phyloP scores from a whole-genome alignment of 331 rosid genomes.

The Prunus yedoensis region DNA sequence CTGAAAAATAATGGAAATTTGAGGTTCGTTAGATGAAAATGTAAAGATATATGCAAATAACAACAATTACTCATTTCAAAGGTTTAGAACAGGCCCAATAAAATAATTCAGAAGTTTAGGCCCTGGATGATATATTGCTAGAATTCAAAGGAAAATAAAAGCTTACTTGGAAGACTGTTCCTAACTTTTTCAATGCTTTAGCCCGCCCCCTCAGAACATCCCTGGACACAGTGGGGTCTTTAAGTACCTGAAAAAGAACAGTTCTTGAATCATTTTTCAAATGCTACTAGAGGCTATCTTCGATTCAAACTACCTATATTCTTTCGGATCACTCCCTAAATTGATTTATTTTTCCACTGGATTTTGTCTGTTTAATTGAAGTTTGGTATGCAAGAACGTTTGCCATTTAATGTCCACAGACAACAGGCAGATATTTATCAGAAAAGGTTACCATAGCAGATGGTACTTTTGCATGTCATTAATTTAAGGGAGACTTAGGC shows the following conservation, averaged over 20 bases:
- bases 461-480: background rate
- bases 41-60: background rate
- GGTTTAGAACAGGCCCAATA: background rate
- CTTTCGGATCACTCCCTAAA: background rate
- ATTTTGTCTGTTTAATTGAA: background rate
- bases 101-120: background rate
- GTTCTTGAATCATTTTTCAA: constrained; percentile 10
- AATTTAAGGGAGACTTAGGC: background rate
- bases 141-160: constrained; percentile 14
- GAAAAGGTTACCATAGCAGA: background rate
- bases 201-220: constrained; percentile 71
- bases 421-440: background rate
- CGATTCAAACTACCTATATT: background rate
- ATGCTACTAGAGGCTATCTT: background rate
- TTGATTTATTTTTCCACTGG: background rate
- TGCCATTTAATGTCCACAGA: background rate
- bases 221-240: constrained; percentile 66
- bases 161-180: constrained; percentile 86
- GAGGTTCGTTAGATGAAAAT: background rate
- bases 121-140: background rate
- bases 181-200: constrained; percentile 62
- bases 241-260: constrained; percentile 59
- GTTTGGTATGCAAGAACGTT: background rate
- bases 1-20: constrained; percentile 36
- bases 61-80: background rate